Evolutionary conservation across 306 rosid genomes (phyloP), one percentile per base, ranked within the genome.

Genomic region (Cicer chorassanicum): DNA sequence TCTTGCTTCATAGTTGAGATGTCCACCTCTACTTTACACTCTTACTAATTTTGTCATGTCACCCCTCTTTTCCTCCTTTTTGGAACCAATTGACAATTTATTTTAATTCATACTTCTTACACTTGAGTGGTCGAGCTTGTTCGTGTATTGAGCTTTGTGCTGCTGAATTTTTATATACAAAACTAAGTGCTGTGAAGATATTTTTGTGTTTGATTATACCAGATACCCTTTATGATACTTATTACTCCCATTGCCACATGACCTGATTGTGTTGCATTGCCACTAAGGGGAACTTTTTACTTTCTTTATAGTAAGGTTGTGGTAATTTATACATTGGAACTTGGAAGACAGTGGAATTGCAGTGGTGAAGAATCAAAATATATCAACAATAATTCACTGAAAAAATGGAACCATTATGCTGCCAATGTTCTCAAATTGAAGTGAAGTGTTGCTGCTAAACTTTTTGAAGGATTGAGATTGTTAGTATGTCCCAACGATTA

Each of bases 31-130:
- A 38, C 14, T 68, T 59, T n/a, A 48, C 19, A 53, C 50, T 62
- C 40, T 36, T 36, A 7, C 40, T 10, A 53, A 18, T 9, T 2
- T 4, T 41, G 40, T 24, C 41, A 57, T 14, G 9, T 39, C n/a
- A 9, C 18, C n/a, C 42, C 44, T 64, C 1, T 9, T 5, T 42
- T 6, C 42, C 2, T 38, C 18, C 63, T 7, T 41, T 24, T 48
- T 66, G 66, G 67, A 65, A 29, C 51, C 70, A 57, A 80, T 49
- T 68, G 15, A 55, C 67, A 14, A 38, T 15, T 34, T 7, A 6
- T 38, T 72, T 79, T 34, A 24, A 34, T 40, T 38, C 77, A 62
- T 24, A 49, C 40, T 38, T 49, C 16, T 70, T 19, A 19, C 21
- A 19, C 1, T 19, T 19, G 21, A 19, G 21, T 19, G 21, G 21